Evolutionary conservation across 208 protist species (phyloP), one percentile per base, ranked within the genome.

Genomic region (Trypanosoma theileri): DNA sequence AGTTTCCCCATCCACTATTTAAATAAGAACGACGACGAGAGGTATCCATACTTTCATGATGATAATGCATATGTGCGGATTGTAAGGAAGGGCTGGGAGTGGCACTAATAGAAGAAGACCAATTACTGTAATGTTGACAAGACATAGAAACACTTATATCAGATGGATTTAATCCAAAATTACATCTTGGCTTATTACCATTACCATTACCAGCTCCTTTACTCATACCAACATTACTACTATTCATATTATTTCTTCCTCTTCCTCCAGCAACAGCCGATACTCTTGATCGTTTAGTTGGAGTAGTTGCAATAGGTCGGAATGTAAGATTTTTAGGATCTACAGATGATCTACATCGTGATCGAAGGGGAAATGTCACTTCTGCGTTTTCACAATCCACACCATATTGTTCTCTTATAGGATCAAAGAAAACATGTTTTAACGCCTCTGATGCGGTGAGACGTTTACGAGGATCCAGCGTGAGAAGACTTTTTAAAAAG

Each of bases 341-440:
- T 13, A 64, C 41, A 24, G 35, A 28, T 24, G 19, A 45, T 14
- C 12, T 17, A 61, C 50, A 66, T 17, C 63, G 55, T 7, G 57
- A 17, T 28, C 41, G 22, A n/a, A 62, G 12, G 13, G 60, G 66
- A 54, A 73, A 72, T 10, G 67, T 68, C 42, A 62, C 40, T 50
- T 69, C 66, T 35, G 22, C n/a, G 4, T 50, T 53, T 8, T 42
- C 44, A 17, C 41, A 52, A 14, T 65, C 6, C 3, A 17, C 11
- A 17, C 63, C 71, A 45, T 57, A 59, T n/a, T 28, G 53, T 17
- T 53, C 1, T 10, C 65, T 71, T 48, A 81, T 44, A 16, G 73
- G 11, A 41, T 63, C 64, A 66, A 94, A 86, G 66, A 91, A 80
- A 0, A 83, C 63, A 62, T 94, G 88, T 40, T 69, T 42, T 24